These are phyloP conservation scores for Planoprotostelium fungivorum DNA, from an alignment of 78 protist species.

Conservation along the genomic window DNA sequence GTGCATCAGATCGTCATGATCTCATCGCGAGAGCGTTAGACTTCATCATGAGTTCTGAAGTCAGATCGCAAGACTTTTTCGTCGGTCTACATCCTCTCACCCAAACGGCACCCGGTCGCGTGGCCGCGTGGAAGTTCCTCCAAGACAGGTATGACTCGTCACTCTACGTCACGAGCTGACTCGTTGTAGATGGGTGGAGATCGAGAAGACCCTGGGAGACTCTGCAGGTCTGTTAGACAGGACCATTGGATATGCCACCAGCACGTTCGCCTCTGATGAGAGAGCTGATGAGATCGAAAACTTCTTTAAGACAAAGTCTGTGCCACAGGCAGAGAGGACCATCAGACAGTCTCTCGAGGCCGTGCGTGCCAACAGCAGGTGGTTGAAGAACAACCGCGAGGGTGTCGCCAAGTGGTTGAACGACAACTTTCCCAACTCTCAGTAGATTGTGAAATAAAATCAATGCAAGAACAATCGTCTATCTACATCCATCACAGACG, in stretches of 20 bases:
- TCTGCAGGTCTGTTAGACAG: slow-evolving; percentile 1
- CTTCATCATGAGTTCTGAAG: neutral
- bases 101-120: neutral
- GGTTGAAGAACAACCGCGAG: slow-evolving; percentile 7
- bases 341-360: slow-evolving; percentile 26
- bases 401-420: neutral
- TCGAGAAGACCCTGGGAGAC: neutral
- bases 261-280: neutral
- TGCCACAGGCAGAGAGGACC: slow-evolving; percentile 19
- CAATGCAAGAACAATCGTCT: no score
- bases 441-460: no score
- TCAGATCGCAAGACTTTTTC: slow-evolving; percentile 14
- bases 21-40: slow-evolving; percentile 2
- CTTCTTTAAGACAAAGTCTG: slow-evolving; percentile 14
- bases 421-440: neutral
- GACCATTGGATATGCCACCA: neutral
- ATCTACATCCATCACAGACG: no score
- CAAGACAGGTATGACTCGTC: neutral
- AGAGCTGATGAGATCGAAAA: slow-evolving; percentile 2
- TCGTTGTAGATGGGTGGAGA: neutral
- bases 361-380: slow-evolving; percentile 10
- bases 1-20: neutral
- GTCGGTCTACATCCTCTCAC: neutral
- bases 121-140: neutral
- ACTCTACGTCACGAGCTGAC: neutral